Conservation (phyloP, 2,329 filamentous ascomycete species). For the Penicillium sp. region DNA sequence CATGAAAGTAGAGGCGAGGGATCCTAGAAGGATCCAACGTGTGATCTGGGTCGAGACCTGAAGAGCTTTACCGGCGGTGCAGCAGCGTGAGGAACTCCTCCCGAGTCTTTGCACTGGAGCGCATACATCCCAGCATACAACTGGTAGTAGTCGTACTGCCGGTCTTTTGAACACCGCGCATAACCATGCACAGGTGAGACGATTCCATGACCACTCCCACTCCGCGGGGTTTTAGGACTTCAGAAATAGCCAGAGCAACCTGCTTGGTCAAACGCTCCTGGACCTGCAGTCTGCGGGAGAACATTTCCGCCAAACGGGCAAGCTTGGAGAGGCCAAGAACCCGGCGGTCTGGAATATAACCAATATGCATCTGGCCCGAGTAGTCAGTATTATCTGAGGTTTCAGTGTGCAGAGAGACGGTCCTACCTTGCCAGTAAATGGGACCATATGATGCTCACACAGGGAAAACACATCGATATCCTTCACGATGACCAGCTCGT, state of each 20-base stretch:
- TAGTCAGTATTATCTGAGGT: constrained; percentile 9
- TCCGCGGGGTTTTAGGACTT: constrained; percentile 86
- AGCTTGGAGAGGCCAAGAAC: constrained; percentile 95
- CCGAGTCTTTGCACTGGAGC: constrained; percentile 83
- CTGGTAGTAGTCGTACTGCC: constrained; percentile 83
- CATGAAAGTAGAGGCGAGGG: constrained; percentile 17
- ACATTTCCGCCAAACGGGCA: constrained; percentile 95
- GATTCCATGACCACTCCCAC: constrained; percentile 98
- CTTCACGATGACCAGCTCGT: constrained; percentile 95
- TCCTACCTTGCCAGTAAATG: constrained; percentile 83
- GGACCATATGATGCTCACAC: constrained; percentile 96
- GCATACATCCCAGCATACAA: constrained; percentile 95
- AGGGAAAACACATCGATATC: constrained; percentile 93
- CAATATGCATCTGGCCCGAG: constrained; percentile 80
- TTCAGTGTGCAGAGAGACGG: neutral
- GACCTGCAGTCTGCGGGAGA: constrained; percentile 84
- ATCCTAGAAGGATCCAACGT: constrained; percentile 3
- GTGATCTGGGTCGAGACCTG: neutral
- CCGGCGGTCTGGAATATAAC: constrained; percentile 86
- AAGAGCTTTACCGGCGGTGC: constrained; percentile 44
- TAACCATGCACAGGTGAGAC: constrained; percentile 95
- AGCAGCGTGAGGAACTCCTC: constrained; percentile 90
- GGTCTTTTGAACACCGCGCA: constrained; percentile 96
- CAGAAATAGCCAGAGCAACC: constrained; percentile 87
- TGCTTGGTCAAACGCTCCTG: constrained; percentile 96